phyloP scores from a whole-genome alignment of 768 basidiomycete genomes.

The Rhodotorula sphaerocarpa region DNA sequence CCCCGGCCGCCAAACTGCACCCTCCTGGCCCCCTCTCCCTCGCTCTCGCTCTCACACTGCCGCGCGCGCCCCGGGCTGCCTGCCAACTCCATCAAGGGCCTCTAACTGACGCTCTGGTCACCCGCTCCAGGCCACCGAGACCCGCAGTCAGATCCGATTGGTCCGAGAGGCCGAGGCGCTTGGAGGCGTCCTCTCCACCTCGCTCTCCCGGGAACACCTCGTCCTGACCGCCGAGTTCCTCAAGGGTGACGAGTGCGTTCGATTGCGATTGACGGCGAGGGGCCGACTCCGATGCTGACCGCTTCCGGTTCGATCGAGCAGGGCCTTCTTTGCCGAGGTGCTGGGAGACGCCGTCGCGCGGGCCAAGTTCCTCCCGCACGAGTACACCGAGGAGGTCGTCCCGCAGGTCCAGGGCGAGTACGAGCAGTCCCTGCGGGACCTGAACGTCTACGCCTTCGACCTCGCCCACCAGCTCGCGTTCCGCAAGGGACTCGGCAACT shows the following conservation, averaged over 20 bases:
- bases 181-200: slow-evolving; percentile 80
- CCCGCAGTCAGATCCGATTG: slow-evolving; percentile 78
- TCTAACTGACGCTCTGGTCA: neutral
- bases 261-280: neutral
- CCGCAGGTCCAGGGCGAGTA: slow-evolving; percentile 64
- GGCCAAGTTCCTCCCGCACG: slow-evolving; percentile 55
- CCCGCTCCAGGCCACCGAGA: slow-evolving; percentile 61
- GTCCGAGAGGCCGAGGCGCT: slow-evolving; percentile 87
- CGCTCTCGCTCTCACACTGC: neutral
- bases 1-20: neutral
- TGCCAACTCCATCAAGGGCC: neutral
- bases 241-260: slow-evolving; percentile 84
- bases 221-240: slow-evolving; percentile 91
- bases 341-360: slow-evolving; percentile 76
- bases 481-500: slow-evolving; percentile 84
- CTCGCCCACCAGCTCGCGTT: slow-evolving; percentile 83
- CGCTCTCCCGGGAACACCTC: slow-evolving; percentile 78
- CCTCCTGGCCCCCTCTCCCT: neutral
- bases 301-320: slow-evolving; percentile 40
- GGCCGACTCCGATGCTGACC: neutral
- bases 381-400: slow-evolving; percentile 49
- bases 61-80: no score
- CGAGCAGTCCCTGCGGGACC: slow-evolving; percentile 53
- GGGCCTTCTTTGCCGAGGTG: slow-evolving; percentile 80
- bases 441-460: slow-evolving; percentile 68